These are phyloP conservation scores for Annulohypoxylon nitens DNA, from an alignment of 495 filamentous ascomycete genomes.

Conservation along the genomic window DNA sequence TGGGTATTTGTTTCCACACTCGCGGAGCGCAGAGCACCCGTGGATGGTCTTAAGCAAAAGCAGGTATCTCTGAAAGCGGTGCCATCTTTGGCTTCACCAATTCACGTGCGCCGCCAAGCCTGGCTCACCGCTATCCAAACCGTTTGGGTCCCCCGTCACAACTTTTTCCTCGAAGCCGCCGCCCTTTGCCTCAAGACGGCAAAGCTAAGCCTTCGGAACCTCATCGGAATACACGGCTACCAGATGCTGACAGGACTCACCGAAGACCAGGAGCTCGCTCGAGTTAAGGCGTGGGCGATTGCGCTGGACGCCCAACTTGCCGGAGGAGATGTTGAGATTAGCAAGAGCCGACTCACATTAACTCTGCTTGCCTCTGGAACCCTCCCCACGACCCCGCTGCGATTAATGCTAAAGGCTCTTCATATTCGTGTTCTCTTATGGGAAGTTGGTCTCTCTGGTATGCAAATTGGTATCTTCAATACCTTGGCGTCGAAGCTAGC, in stretches of 20 bases:
- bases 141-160: slow-evolving; percentile 91
- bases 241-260: slow-evolving; percentile 82
- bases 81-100: slow-evolving; percentile 82
- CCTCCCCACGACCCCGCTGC: slow-evolving; percentile 82
- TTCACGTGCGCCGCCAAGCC: slow-evolving; percentile 87
- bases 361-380: slow-evolving; percentile 92
- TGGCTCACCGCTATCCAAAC: slow-evolving; percentile 97
- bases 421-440: slow-evolving; percentile 90
- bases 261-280: slow-evolving; percentile 85
- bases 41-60: slow-evolving; percentile 56
- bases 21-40: slow-evolving; percentile 63
- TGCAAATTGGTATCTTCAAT: slow-evolving; percentile 73
- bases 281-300: slow-evolving; percentile 94
- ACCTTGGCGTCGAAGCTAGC: slow-evolving; percentile 76
- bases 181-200: slow-evolving; percentile 82
- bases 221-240: slow-evolving; percentile 81
- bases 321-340: slow-evolving; percentile 93
- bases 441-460: slow-evolving; percentile 75
- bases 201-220: slow-evolving; percentile 83
- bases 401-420: slow-evolving; percentile 91
- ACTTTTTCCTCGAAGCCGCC: slow-evolving; percentile 84
- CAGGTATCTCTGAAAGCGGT: slow-evolving; percentile 62
- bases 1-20: slow-evolving; percentile 76
- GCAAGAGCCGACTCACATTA: slow-evolving; percentile 84
- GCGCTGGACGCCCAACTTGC: slow-evolving; percentile 94